A percentile compares a stretch with the other conserved stretches of the same genome.
phyloP scores from a whole-genome alignment of 441 rosid genomes.

The Erodium texanum region DNA sequence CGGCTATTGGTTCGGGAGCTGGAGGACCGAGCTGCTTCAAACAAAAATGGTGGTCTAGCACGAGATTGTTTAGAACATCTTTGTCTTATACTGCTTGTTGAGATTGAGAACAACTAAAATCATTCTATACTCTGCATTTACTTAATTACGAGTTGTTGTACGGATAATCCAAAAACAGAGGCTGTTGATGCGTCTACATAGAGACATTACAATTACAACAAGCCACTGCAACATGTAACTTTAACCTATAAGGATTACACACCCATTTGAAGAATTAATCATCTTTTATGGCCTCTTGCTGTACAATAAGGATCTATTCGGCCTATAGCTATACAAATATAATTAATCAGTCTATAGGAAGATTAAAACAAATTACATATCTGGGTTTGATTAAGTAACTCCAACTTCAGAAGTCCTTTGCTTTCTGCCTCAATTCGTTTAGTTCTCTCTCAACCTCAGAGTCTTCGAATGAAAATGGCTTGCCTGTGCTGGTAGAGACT shows the following conservation, averaged over 20 bases:
- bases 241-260: too few species aligned
- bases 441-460: slow-evolving; percentile 60
- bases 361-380: slow-evolving; percentile 6
- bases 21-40: too few species aligned
- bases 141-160: not conserved
- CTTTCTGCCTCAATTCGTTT: slow-evolving; percentile 49
- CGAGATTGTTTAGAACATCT: too few species aligned
- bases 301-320: not conserved
- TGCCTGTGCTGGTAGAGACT: slow-evolving; percentile 24
- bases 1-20: too few species aligned
- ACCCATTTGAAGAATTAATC: not conserved
- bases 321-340: slow-evolving; percentile 14
- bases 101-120: not conserved
- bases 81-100: not conserved
- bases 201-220: slow-evolving; percentile 15
- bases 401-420: slow-evolving; percentile 38
- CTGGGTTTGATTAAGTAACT: slow-evolving; percentile 7
- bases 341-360: slow-evolving; percentile 4
- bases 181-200: not conserved
- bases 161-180: not conserved
- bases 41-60: too few species aligned
- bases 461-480: slow-evolving; percentile 32
- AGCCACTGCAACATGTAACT: not conserved
- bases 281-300: slow-evolving; percentile 20
- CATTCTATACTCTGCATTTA: not conserved